Evolutionary conservation across 805 yeast species (phyloP).

Genomic region (Ogataea trehaloabstinens): DNA sequence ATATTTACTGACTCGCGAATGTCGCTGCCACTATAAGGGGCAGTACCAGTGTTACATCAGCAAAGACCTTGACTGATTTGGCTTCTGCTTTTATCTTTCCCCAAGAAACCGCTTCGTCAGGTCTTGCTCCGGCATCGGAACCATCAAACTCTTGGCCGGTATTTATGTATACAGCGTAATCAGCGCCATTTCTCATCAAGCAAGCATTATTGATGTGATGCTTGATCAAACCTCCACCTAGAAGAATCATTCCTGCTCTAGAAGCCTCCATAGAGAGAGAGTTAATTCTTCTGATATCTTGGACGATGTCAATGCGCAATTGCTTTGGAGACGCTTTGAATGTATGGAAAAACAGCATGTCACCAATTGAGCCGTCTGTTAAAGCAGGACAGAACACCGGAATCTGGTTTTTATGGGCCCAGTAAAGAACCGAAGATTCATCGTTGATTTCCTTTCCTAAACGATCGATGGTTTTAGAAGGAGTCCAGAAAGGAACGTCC

Average conservation of each 20-base stretch:
- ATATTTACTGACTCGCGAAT: slow-evolving; percentile 66
- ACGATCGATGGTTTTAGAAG: slow-evolving; percentile 87
- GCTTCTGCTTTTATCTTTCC: slow-evolving; percentile 98
- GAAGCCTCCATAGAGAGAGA: slow-evolving; percentile 94
- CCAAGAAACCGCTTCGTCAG: slow-evolving; percentile 99
- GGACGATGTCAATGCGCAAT: slow-evolving; percentile 86
- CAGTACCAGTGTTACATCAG: slow-evolving; percentile 92
- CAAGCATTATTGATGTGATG: slow-evolving; percentile 98
- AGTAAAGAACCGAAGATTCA: slow-evolving; percentile 88
- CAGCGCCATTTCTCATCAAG: slow-evolving; percentile 99
- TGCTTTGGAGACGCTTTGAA: slow-evolving; percentile 91
- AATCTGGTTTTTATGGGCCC: slow-evolving; percentile 96
- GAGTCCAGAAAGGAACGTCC: slow-evolving; percentile 83
- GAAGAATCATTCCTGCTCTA: slow-evolving; percentile 90
- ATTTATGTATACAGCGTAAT: slow-evolving; percentile 93
- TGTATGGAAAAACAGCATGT: slow-evolving; percentile 98
- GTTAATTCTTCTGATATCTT: slow-evolving; percentile 88
- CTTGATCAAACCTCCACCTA: slow-evolving; percentile 95
- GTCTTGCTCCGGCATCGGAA: slow-evolving; percentile 98
- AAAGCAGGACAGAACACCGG: slow-evolving; percentile 97
- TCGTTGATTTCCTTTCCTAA: slow-evolving; percentile 94
- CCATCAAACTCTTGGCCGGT: slow-evolving; percentile 99
- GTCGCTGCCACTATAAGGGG: slow-evolving; percentile 98
- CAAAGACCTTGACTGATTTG: slow-evolving; percentile 83
- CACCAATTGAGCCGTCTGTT: slow-evolving; percentile 98